A percentile compares a stretch with the other conserved stretches of the same genome.
Evolutionary conservation across 2,329 filamentous ascomycete genomes (phyloP).

Genomic region (Alternaria gansuensis): DNA sequence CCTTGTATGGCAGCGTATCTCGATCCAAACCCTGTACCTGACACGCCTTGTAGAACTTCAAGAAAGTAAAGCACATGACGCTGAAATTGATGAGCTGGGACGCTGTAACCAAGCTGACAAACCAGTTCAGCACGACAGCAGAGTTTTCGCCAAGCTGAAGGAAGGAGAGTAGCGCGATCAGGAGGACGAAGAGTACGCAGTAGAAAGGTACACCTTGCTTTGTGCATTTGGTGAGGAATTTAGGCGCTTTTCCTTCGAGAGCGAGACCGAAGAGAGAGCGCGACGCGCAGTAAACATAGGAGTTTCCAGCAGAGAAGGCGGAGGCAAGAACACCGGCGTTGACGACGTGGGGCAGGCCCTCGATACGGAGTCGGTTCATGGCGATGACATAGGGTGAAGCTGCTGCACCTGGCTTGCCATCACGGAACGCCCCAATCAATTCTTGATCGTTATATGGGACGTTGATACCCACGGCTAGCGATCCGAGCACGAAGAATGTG

Average conservation of each 20-base stretch:
- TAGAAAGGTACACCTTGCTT: conserved; percentile 77
- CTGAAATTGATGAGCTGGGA: conserved; percentile 64
- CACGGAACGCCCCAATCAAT: conserved; percentile 68
- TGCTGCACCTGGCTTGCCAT: conserved; percentile 70
- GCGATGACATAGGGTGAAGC: conserved; percentile 71
- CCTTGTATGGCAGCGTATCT: conserved; percentile 73
- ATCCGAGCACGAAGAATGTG: conserved; percentile 77
- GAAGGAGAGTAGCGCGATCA: conserved; percentile 76
- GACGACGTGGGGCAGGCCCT: conserved; percentile 66
- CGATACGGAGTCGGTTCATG: conserved; percentile 64
- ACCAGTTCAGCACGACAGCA: conserved; percentile 76
- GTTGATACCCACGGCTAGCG: conserved; percentile 73
- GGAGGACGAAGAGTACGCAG: conserved; percentile 72
- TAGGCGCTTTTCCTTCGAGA: conserved; percentile 63
- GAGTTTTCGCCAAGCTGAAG: conserved; percentile 75
- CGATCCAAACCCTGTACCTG: conserved; percentile 74
- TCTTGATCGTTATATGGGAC: conserved; percentile 72
- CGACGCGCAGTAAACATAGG: conserved; percentile 64
- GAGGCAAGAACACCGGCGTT: conserved; percentile 66
- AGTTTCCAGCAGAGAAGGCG: conserved; percentile 65
- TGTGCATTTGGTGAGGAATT: conserved; percentile 63
- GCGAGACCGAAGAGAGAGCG: conserved; percentile 64
- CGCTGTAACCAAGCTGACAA: conserved; percentile 76
- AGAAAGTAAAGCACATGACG: conserved; percentile 72
- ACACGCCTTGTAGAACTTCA: conserved; percentile 75